Evolutionary conservation across 495 filamentous ascomycete genomes (phyloP), one percentile per base, ranked within the genome.

Genomic region (Hamigera avellanea): DNA sequence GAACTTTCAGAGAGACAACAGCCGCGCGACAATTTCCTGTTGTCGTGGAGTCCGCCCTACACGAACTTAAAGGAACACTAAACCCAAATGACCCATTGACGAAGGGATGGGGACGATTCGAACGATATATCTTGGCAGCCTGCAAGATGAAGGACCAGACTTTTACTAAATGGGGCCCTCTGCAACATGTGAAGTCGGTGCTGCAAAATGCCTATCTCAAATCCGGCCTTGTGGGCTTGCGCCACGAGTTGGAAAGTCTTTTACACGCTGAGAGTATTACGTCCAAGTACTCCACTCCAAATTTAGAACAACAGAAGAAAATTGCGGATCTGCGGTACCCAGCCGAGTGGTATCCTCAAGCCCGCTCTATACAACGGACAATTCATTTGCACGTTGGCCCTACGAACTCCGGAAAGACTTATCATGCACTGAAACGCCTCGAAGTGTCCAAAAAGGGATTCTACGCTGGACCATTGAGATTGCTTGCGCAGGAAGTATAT

Each of bases 331-430:
- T 94, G 31, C 74, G 86, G 21, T 86, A 76, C 53, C 93, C 93
- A 0, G 69, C 75, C 34, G 91, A 95, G 50, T 95, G 87, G 91
- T 99, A 80, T 53, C 86, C 87, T 2, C 71, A 64, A 5, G 83
- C 93, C 14, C 73, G 93, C 33, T 63, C 74, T 14, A 60, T 87
- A 38, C 80, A 88, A 51, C 71, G 93, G 25, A 89, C 75, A 2
- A 71, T 95, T 37, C 83, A 95, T 65, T 63, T 99, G 7, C 93
- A 99, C 52, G 87, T 99, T 31, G 93, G 93, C 1, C 93, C 93
- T 0, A 99, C 93, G 2, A 99, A 99, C 59, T 95, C 88, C 4
- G 93, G 93, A 38, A 99, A 99, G 61, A 99, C 93, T 2, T 96
- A 96, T 56, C 80, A 86, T 53, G 93, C 93, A 3, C 58, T 99